phyloP scores from a whole-genome alignment of 106 monocot species.

The Posidonia australis region DNA sequence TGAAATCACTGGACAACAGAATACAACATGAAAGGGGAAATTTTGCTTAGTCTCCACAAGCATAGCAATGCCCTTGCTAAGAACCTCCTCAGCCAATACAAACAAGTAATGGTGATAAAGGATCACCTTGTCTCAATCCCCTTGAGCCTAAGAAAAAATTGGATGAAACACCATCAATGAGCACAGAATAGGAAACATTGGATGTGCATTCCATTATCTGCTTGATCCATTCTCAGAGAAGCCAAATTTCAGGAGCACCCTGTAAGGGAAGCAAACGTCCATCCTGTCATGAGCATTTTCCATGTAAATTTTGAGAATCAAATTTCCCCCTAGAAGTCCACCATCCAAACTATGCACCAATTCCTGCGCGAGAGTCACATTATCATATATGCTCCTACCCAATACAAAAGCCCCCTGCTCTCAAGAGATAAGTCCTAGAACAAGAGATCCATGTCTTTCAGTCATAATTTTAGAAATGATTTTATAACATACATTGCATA shows the following conservation, averaged over 20 bases:
- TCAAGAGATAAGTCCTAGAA: background rate
- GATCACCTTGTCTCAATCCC: background rate
- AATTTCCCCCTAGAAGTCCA: no score
- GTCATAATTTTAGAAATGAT: background rate
- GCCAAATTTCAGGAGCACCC: background rate
- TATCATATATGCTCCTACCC: background rate
- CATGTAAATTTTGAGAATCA: background rate
- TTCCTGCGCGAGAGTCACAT: no score
- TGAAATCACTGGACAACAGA: no score
- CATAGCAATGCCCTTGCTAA: no score
- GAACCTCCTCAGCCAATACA: background rate
- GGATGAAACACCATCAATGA: background rate
- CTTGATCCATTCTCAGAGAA: background rate
- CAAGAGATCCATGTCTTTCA: background rate
- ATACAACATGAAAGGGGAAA: no score
- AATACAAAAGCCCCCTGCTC: background rate
- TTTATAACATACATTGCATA: conserved; percentile 1
- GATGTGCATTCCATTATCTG: background rate
- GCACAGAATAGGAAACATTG: background rate
- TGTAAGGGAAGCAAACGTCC: no score
- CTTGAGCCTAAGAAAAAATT: background rate
- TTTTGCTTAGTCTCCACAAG: no score
- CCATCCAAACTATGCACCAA: no score
- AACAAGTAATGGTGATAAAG: background rate
- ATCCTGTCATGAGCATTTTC: no score